Conservation (phyloP, 495 filamentous ascomycete species). For the Penicillium verhagenii region DNA sequence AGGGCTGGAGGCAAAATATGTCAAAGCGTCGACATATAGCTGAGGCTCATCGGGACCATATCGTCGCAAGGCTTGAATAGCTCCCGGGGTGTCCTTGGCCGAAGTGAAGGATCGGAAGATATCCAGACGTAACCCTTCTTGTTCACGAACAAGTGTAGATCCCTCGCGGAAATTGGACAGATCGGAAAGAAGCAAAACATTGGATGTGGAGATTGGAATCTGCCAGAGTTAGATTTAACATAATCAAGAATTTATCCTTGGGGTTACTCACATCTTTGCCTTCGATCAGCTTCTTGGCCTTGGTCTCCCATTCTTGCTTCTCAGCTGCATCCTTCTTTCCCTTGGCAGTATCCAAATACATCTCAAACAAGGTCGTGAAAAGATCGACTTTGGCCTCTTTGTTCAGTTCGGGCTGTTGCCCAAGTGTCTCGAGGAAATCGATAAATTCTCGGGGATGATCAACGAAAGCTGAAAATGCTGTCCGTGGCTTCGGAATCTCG, state of each 20-base stretch:
- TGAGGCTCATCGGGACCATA: conserved; percentile 92
- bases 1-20: conserved; percentile 87
- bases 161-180: conserved; percentile 88
- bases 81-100: conserved; percentile 86
- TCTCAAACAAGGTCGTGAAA: conserved; percentile 94
- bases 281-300: conserved; percentile 80
- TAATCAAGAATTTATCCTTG: neutral
- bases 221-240: conserved; percentile 28
- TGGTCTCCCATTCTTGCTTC: conserved; percentile 79
- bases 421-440: conserved; percentile 81
- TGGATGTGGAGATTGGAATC: conserved; percentile 89
- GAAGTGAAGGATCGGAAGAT: conserved; percentile 97
- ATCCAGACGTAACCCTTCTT: conserved; percentile 87
- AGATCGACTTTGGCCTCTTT: conserved; percentile 77
- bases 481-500: conserved; percentile 71
- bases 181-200: conserved; percentile 88
- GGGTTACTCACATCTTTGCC: conserved; percentile 59
- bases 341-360: conserved; percentile 88
- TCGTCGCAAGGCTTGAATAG: conserved; percentile 82
- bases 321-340: conserved; percentile 42
- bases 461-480: conserved; percentile 94
- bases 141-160: conserved; percentile 87
- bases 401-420: conserved; percentile 62
- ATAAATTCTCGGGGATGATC: conserved; percentile 91
- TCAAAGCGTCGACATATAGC: conserved; percentile 86